Evolutionary conservation across 2,329 filamentous ascomycete species (phyloP), one percentile per base, ranked within the genome.

Genomic region (Aplosporella prunicola): DNA sequence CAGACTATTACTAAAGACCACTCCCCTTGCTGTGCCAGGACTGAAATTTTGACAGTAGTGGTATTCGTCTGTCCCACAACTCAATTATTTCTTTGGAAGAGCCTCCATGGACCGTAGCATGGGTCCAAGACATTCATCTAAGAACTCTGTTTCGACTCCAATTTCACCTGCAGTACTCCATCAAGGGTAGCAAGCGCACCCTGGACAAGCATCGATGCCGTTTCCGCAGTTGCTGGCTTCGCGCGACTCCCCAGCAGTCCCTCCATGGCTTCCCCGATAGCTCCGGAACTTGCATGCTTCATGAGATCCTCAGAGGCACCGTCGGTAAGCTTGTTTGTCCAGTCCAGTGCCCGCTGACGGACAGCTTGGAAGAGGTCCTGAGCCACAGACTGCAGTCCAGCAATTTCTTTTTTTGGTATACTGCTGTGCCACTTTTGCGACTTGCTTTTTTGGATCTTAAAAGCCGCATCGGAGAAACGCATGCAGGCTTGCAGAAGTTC

Each of bases 401-500:
- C 26, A 9, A 40, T 9, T 22, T 40, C 38, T 24, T 40, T 40
- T n/a, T 26, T 16, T 5, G 38, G 38, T 10, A 40, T 26, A 7
- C 11, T 16, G 7, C 20, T 16, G 15, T 22, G 28, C 38, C 38
- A 40, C 26, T 34, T 34, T 22, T 25, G 32, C 20, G 32, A 10
- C 16, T 40, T 40, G 20, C 10, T 29, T 23, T 40, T 40, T n/a
- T 16, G 20, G 15, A 40, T 26, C n/a, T 29, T 28, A 22, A 24
- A 8, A 2, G 38, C 38, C 4, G 38, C 27, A n/a, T 35, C 38
- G n/a, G 32, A 40, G 26, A 40, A 29, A 16, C 38, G 38, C 15
- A 16, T 13, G 11, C 18, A 15, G 45, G 53, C 8, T 40, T 57
- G 20, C 15, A 41, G 4, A 10, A 39, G 7, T 48, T 50, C 32